Conservation (phyloP, 225 moss, liverwort and hornwort species). For the Asterella californica region DNA sequence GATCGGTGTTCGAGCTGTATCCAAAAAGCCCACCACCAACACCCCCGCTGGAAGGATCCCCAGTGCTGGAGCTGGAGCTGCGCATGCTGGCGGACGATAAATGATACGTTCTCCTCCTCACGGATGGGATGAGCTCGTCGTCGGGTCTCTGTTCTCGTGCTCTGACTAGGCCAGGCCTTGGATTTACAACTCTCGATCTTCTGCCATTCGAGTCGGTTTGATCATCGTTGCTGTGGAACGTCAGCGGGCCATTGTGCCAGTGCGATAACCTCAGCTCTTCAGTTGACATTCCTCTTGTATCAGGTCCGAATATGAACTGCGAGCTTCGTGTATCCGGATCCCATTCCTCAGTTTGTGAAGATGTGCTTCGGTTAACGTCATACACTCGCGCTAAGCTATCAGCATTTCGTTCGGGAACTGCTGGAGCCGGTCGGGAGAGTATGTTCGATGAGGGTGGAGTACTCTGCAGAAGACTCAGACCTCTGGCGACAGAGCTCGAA, state of each 20-base stretch:
- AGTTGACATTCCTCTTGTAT: not conserved
- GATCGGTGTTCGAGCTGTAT: not conserved
- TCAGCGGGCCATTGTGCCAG: not conserved
- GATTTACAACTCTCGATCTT: not conserved
- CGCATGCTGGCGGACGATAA: constrained; percentile 1
- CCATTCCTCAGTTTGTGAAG: not conserved
- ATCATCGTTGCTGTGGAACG: not conserved
- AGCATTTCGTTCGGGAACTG: constrained; percentile 1
- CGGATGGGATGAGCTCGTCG: not conserved
- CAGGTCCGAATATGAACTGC: constrained; percentile 5
- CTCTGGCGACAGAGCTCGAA: not conserved
- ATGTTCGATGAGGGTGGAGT: not conserved
- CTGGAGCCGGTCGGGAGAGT: not conserved
- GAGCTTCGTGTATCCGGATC: not conserved
- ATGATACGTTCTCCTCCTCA: not conserved
- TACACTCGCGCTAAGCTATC: not conserved
- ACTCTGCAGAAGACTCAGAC: not conserved
- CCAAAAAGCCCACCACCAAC: not conserved
- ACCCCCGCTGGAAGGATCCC: not conserved
- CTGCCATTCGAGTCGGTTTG: not conserved
- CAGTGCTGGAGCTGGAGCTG: not conserved
- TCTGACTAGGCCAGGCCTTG: not conserved
- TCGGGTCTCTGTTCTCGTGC: not conserved
- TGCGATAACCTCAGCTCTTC: constrained; percentile 8
- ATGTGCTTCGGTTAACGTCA: not conserved